Percentiles rank a stretch among this genome's conserved stretches.
Evolutionary conservation across 2,329 filamentous ascomycete species (phyloP).

Genomic region (Trichoderma atrobrunneum): DNA sequence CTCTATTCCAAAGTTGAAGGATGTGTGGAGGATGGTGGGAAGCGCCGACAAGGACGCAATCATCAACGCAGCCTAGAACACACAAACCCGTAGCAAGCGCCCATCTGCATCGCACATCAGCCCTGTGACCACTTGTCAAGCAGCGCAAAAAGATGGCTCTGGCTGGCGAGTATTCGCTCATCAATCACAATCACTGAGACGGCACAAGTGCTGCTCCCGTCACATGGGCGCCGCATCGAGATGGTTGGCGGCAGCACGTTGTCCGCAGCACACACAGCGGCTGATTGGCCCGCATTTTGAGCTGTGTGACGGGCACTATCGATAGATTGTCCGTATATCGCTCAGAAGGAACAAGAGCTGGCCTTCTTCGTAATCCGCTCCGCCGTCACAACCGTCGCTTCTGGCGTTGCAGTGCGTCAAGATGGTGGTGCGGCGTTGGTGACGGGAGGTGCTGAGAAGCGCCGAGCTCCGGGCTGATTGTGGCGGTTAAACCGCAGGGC

Average conservation of each 20-base stretch:
- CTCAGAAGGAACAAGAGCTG: neutral
- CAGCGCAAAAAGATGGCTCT: neutral
- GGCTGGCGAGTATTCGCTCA: neutral
- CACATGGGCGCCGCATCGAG: constrained; percentile 11
- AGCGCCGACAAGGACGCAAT: constrained; percentile 3
- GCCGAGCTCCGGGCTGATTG: constrained; percentile 6
- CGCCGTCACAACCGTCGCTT: constrained; percentile 13
- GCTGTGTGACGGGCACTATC: constrained; percentile 13
- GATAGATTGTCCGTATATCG: constrained; percentile 12
- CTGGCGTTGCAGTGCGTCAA: constrained; percentile 9
- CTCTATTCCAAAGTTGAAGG: neutral
- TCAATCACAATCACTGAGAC: neutral
- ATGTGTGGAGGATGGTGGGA: constrained; percentile 10
- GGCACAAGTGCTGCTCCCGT: constrained; percentile 7
- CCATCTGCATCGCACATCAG: constrained; percentile 4
- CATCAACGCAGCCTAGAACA: neutral
- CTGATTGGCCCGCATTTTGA: constrained; percentile 2
- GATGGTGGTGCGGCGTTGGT: constrained; percentile 15
- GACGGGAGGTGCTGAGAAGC: constrained; percentile 16
- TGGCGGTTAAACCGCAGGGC: neutral
- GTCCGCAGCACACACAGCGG: constrained; percentile 8
- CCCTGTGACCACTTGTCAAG: constrained; percentile 18
- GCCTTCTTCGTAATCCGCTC: neutral
- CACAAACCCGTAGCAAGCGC: constrained; percentile 5
- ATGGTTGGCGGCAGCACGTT: constrained; percentile 2